Evolutionary conservation across 23 red algal genomes (phyloP).

Genomic region (Agarophyton chilense): DNA sequence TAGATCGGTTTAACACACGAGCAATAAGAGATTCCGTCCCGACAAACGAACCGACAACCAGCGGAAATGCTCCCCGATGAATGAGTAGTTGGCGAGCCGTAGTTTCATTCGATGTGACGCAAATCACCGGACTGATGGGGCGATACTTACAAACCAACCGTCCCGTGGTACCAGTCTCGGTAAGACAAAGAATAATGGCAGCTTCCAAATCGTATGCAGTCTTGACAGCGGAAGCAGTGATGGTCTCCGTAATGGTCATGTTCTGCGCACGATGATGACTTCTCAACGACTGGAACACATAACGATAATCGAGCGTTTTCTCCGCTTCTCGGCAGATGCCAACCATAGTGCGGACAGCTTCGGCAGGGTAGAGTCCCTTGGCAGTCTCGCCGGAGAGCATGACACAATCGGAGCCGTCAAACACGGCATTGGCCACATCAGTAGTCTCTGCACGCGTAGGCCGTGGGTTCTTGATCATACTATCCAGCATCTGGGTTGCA

Average conservation of each 20-base stretch:
- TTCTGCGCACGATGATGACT: constrained; percentile 46
- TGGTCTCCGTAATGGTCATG: constrained; percentile 85
- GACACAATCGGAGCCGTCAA: constrained; percentile 94
- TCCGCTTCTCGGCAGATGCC: constrained; percentile 94
- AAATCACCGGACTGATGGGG: constrained; percentile 81
- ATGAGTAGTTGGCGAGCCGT: constrained; percentile 90
- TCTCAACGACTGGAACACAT: constrained; percentile 75
- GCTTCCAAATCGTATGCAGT: constrained; percentile 85
- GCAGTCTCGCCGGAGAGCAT: constrained; percentile 99
- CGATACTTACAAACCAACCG: constrained; percentile 97
- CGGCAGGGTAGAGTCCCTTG: constrained; percentile 92
- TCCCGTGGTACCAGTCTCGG: constrained; percentile 87
- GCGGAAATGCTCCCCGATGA: constrained; percentile 80
- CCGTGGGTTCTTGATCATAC: constrained; percentile 96
- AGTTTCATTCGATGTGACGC: constrained; percentile 91
- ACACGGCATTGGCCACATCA: constrained; percentile 97
- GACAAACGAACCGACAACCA: constrained; percentile 90
- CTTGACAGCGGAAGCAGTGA: constrained; percentile 94
- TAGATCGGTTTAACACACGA: constrained; percentile 66
- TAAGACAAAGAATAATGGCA: constrained; percentile 89
- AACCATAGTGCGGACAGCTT: constrained; percentile 85
- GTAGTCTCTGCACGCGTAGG: constrained; percentile 94
- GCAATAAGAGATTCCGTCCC: constrained; percentile 94
- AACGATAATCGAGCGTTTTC: constrained; percentile 78
- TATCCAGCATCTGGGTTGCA: constrained; percentile 99